Percentiles rank a stretch among this genome's conserved stretches.
Evolutionary conservation across 768 basidiomycete species (phyloP).

Genomic region (Boletus rufocinnamomeus): DNA sequence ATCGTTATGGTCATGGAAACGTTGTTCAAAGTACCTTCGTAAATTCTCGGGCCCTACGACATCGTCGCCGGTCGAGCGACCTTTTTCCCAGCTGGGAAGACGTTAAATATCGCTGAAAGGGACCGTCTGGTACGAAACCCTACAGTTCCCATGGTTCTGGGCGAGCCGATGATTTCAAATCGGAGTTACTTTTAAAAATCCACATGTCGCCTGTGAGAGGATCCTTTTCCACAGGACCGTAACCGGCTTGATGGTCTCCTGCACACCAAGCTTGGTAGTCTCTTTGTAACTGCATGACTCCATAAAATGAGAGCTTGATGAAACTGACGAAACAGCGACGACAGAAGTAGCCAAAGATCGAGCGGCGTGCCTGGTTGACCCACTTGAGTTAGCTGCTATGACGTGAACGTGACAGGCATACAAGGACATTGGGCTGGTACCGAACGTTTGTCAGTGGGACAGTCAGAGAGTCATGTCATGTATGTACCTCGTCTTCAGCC

Average conservation of each 20-base stretch:
- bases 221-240: constrained; percentile 53
- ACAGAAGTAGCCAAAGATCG: constrained; percentile 79
- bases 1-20: constrained; percentile 77
- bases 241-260: constrained; percentile 50
- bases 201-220: constrained; percentile 48
- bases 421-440: constrained; percentile 29
- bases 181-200: constrained; percentile 63
- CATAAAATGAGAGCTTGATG: constrained; percentile 73
- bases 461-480: constrained; percentile 3
- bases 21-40: constrained; percentile 81
- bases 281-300: constrained; percentile 61
- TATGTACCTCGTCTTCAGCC: constrained; percentile 52
- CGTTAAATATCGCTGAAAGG: background rate
- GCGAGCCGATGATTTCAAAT: constrained; percentile 67
- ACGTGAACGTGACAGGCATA: constrained; percentile 20
- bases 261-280: constrained; percentile 68
- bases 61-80: constrained; percentile 65
- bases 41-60: constrained; percentile 69
- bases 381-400: constrained; percentile 7
- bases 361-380: constrained; percentile 60
- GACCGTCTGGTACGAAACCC: constrained; percentile 20
- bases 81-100: constrained; percentile 62
- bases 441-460: constrained; percentile 12
- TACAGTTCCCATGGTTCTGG: constrained; percentile 62
- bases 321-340: constrained; percentile 77